Percentiles rank a stretch among this genome's conserved stretches.
phyloP scores from a whole-genome alignment of 768 basidiomycete species.

The Russula olivacea region DNA sequence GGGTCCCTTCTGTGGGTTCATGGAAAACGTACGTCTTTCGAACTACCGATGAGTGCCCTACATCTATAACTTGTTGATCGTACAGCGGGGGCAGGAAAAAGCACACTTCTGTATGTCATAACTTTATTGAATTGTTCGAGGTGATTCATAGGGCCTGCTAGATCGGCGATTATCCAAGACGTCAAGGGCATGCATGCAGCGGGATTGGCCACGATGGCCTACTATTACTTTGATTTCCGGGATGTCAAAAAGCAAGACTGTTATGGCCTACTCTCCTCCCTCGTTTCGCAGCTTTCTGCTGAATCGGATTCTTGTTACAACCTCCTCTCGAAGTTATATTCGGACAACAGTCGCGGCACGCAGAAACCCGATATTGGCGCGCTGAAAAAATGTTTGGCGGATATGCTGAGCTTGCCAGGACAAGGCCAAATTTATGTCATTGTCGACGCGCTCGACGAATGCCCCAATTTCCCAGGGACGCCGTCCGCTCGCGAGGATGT shows the following conservation, averaged over 20 bases:
- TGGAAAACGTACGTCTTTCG: constrained; percentile 2
- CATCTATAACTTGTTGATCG: neutral
- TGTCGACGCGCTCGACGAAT: no score
- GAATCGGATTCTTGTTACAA: neutral
- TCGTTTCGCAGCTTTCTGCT: neutral
- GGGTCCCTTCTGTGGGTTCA: neutral
- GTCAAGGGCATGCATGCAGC: neutral
- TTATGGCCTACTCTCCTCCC: neutral
- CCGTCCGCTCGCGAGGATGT: neutral
- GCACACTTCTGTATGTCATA: constrained; percentile 2
- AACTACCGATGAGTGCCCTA: no score
- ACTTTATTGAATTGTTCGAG: neutral
- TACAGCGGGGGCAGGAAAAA: constrained; percentile 5
- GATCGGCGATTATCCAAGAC: constrained; percentile 4
- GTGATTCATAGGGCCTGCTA: neutral
- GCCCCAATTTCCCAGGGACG: no score
- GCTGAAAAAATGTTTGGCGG: no score
- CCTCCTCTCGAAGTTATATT: neutral
- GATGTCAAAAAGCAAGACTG: constrained; percentile 2
- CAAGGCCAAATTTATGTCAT: no score
- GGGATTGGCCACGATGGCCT: constrained; percentile 4
- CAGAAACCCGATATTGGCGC: no score
- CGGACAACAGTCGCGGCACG: no score
- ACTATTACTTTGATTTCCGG: constrained; percentile 14
- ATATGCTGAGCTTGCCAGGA: no score